Conservation (phyloP, 176 grass and related monocot genomes). For the Aegilops bicornis region DNA sequence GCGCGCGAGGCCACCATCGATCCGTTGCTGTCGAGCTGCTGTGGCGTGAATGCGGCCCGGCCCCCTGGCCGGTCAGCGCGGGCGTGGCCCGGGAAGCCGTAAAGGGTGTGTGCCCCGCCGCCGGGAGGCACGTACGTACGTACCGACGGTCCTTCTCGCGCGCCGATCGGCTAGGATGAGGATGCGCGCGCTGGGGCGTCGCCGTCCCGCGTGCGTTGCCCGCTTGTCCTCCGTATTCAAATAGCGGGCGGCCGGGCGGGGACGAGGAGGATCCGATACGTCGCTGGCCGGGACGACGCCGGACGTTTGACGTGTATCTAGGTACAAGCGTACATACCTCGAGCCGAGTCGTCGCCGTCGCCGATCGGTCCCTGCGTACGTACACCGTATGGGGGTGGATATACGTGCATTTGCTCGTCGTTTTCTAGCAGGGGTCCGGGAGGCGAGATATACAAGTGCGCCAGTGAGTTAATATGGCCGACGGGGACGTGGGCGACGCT, state of each 20-base stretch:
- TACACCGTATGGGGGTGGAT: no score
- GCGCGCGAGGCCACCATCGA: neutral
- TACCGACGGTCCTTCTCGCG: neutral
- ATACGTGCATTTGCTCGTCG: neutral
- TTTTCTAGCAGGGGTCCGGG: neutral
- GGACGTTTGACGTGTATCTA: neutral
- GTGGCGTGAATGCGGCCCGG: neutral
- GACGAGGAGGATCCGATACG: constrained; percentile 6
- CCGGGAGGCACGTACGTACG: neutral
- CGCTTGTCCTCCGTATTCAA: neutral
- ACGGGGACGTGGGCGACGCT: neutral
- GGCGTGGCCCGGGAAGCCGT: neutral
- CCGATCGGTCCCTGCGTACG: no score
- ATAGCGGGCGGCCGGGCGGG: neutral
- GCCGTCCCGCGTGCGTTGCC: constrained; percentile 26
- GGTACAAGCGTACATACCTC: neutral
- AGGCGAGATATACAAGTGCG: neutral
- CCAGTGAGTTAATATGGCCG: neutral
- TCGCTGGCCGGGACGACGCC: neutral
- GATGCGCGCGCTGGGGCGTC: neutral
- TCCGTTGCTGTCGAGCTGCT: neutral
- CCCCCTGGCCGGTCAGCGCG: neutral
- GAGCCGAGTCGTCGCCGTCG: no score
- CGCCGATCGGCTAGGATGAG: neutral
- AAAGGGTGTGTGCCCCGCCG: neutral